Base-by-base conservation (phyloP, 768 basidiomycete species). In the Rhizopogon rudus region DNA sequence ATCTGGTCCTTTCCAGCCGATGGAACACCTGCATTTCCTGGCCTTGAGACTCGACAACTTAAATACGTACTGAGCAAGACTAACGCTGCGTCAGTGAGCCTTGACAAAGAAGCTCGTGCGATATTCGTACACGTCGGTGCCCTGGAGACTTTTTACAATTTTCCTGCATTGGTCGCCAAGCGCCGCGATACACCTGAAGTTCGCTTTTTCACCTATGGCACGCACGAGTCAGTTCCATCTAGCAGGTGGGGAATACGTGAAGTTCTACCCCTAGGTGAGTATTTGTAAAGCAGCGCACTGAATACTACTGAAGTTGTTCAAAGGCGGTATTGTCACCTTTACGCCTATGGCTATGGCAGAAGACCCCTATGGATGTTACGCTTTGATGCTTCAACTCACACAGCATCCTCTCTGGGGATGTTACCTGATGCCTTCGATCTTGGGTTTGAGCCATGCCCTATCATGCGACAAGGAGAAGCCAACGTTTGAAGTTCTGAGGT, bases 281-380 rank as follows among this genome's bases (percentile, higher is more conserved):
- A 45, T 7, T 13, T 37, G 17, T 14, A 37, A 39, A 37, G 14
- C 22, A 16, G 8, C 14, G 14, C 7, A 14, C 10, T 53, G 4
- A 12, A 20, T 13, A 28, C 52, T 20, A 17, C 37, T 59, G 29
- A 60, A 31, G 33, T 31, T 56, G 22, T 13, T 9, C 28, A 16
- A 55, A 91, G 90, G 90, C 46, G 90, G 90, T 3, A 69, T 91
- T 57, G 77, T 84, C 2, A 88, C 88, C 1, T 87, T 91, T 56
- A 86, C 84, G 16, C 77, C 88, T 1, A 71, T 71, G 52, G 85
- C 81, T 17, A 74, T 91, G 45, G 58, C 77, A 12, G 76, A 80
- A 37, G 76, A 86, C 62, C 80, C 82, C 5, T 51, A 75, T 37
- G 80, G 75, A 13, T 67, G 81, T 10, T 67, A 73, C 41, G 65